These are phyloP conservation scores for Zalaria obscura DNA, from an alignment of 2,329 filamentous ascomycete species.

Conservation along the genomic window DNA sequence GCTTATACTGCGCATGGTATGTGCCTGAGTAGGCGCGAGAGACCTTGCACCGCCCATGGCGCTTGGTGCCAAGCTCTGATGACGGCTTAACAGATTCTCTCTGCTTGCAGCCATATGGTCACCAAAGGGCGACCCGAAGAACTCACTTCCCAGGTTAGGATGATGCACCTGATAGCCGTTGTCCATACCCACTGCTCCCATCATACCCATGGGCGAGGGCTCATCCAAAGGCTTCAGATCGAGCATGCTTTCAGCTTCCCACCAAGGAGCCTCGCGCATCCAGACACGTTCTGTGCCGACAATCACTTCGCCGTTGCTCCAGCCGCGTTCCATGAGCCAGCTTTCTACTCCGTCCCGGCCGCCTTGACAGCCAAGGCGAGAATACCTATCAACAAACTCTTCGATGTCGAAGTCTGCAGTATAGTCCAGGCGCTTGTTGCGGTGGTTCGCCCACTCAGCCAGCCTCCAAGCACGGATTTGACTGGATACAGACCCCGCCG, in stretches of 20 bases:
- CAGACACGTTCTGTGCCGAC: slow-evolving; percentile 84
- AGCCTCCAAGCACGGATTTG: slow-evolving; percentile 89
- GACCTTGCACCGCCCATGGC: slow-evolving; percentile 22
- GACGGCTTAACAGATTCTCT: slow-evolving; percentile 51
- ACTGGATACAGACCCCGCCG: slow-evolving; percentile 78
- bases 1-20: slow-evolving; percentile 32
- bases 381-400: slow-evolving; percentile 77
- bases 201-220: slow-evolving; percentile 18
- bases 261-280: slow-evolving; percentile 91
- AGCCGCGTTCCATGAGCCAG: slow-evolving; percentile 87
- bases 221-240: slow-evolving; percentile 60
- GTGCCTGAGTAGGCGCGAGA: slow-evolving; percentile 43
- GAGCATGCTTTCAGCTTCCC: slow-evolving; percentile 93
- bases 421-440: slow-evolving; percentile 84
- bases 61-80: slow-evolving; percentile 32
- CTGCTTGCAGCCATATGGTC: slow-evolving; percentile 45
- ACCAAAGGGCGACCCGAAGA: slow-evolving; percentile 43
- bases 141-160: slow-evolving; percentile 39
- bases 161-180: slow-evolving; percentile 58
- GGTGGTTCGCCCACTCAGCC: slow-evolving; percentile 89
- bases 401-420: slow-evolving; percentile 93
- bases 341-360: slow-evolving; percentile 86
- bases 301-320: slow-evolving; percentile 95
- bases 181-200: slow-evolving; percentile 43
- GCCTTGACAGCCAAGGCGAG: slow-evolving; percentile 70